Percentiles rank a stretch among this genome's conserved stretches.
These are phyloP conservation scores for Tuctoria greenei DNA, from an alignment of 176 grass and related monocot species.

Conservation along the genomic window DNA sequence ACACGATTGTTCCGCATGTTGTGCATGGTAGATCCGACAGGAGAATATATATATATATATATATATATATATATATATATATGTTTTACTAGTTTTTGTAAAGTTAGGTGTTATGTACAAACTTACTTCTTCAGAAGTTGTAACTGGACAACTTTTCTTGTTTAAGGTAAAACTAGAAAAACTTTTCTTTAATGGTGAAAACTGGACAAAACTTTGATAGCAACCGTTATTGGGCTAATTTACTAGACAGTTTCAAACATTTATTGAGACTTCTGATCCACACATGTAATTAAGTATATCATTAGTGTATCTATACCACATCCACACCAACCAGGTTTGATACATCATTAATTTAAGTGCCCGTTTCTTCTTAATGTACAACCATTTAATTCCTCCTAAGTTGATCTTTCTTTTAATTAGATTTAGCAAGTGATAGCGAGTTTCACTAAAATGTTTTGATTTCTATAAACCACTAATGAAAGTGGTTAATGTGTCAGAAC, in stretches of 20 bases:
- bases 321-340: not conserved
- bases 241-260: not conserved
- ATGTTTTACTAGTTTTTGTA: not conserved
- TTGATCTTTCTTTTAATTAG: not conserved
- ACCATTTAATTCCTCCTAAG: not conserved
- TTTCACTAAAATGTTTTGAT: conserved; percentile 10
- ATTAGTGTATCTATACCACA: not conserved
- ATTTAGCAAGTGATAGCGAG: not conserved
- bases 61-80: not conserved
- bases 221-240: not conserved
- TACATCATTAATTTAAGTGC: not conserved
- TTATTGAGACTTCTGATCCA: not conserved
- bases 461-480: conserved; percentile 35
- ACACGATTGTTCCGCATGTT: not conserved
- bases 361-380: not conserved
- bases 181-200: not conserved
- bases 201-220: not conserved
- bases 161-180: too few species aligned
- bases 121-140: too few species aligned
- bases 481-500: conserved; percentile 48
- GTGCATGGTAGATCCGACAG: not conserved
- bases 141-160: not conserved
- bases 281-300: not conserved
- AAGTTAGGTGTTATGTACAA: too few species aligned
- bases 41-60: not conserved